Evolutionary conservation across 176 grass and related monocot species (phyloP), one percentile per base, ranked within the genome.

Genomic region (bread wheat (Triticum aestivum)): DNA sequence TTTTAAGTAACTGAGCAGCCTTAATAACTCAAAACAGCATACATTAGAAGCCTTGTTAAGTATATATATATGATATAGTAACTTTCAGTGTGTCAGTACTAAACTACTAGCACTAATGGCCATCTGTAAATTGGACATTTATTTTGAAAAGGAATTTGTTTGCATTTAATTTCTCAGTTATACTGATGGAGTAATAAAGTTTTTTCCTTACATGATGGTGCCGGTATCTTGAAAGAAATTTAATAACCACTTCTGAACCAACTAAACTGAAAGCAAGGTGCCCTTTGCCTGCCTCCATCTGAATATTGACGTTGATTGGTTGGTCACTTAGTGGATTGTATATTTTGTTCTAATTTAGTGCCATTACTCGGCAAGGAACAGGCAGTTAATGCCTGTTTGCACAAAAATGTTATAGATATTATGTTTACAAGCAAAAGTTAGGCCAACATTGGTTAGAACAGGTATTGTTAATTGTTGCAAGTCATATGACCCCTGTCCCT

Each of bases 331-430:
- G 45, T 77, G 62, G 13, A 47, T 80, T 56, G 27, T 51, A 26
- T 77, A 77, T 38, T 84, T 58, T 63, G 8, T 29, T 78, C 56
- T 26, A 70, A 7, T 78, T 78, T 88, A 51, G 65, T 20, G 21
- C 51, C 52, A 79, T 78, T 39, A 51, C 75, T 38, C 37, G 39
- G 33, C 18, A 51, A 37, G 14, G 13, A 88, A 33, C 1, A 78
- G n/a, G 11, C 39, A 80, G 17, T 62, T 83, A 78, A 56, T 80
- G 47, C 65, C 44, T 70, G 8, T 5, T 45, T 34, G 51, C 51
- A 35, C 38, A 81, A 21, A 5, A 87, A 81, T 87, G 49, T 52
- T 49, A 37, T 81, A 44, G 29, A 65, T 81, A 51, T 24, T 86
- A 15, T 3, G 5, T 71, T 44, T 78, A 73, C 8, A 64, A 27